Conservation (phyloP, 2,329 filamentous ascomycete genomes). For the Elsinoe fawcettii region DNA sequence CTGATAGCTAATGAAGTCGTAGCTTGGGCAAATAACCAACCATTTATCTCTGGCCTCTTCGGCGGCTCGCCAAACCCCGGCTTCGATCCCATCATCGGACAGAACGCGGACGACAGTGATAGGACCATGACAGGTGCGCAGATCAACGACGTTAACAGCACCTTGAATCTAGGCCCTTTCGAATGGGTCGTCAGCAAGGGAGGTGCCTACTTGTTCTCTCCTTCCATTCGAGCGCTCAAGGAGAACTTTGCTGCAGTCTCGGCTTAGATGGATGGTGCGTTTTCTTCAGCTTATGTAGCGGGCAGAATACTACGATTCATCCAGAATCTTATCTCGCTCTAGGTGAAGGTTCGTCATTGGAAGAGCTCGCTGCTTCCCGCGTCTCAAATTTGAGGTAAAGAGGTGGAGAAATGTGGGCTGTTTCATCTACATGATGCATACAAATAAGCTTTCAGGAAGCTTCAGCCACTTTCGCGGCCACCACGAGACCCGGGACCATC, state of each 20-base stretch:
- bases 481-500: neutral
- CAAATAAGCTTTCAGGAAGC: slow-evolving; percentile 1
- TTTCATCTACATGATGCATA: neutral
- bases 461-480: neutral
- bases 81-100: slow-evolving; percentile 33
- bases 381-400: neutral
- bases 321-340: too few relatives aligned
- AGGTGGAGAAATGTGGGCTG: neutral
- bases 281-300: too few relatives aligned
- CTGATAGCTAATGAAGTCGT: neutral
- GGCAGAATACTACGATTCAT: too few relatives aligned
- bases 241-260: neutral
- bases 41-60: slow-evolving; percentile 21
- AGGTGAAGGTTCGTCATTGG: too few relatives aligned
- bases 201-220: slow-evolving; percentile 43
- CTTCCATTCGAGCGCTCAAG: slow-evolving; percentile 30
- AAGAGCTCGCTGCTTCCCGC: neutral
- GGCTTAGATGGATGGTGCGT: neutral
- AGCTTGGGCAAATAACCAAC: slow-evolving; percentile 23
- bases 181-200: slow-evolving; percentile 37
- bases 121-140: slow-evolving; percentile 19
- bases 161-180: neutral
- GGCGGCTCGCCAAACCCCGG: slow-evolving; percentile 24
- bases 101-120: slow-evolving; percentile 19
- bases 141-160: slow-evolving; percentile 20